Base-by-base conservation (phyloP, 2,329 filamentous ascomycete species). In the Lecanoromycetidae sp. region DNA sequence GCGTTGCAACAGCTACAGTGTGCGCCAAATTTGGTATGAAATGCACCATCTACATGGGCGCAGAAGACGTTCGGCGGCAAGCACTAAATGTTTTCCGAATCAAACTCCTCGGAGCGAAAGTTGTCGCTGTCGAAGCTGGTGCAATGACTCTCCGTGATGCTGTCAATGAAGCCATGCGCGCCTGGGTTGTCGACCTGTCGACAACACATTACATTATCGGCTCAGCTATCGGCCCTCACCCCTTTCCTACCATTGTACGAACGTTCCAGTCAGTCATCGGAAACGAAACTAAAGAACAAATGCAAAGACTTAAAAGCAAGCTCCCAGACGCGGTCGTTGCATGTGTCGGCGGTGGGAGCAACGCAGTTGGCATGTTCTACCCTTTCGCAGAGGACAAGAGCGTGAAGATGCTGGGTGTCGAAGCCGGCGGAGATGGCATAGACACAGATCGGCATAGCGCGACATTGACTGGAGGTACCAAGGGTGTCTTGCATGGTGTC, bases 141-240 rank as follows among this genome's bases (percentile, higher is more conserved):
- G 87, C 83, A 57, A 79, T 80, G 58, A 90, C 84, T 3, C 77
- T 88, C 25, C 81, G 84, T 50, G 84, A 90, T 59, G 84, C 90
- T 3, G 90, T 96, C 67, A 96, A 96, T 69, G 90, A 98, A 68
- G 88, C 91, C 17, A 71, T 98, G 60, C 84, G 91, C 37, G 81
- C 85, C 53, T 98, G 91, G 91, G 88, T 98, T 15, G 84, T 88
- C 48, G 77, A 88, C 56, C 83, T 98, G 13, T 81, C 88, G 58
- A 93, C 86, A 15, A 96, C 91, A 0, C 91, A 98, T 72, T 98
- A 96, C 71, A 91, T 96, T 58, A 94, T 98, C 58, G 91, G 91
- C 48, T 95, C 87, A 13, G 91, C 91, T 36, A 98, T 98, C 57
- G 91, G 91, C 0, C 91, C 91, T 39, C 91, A 98, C 64, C 91